Conservation (phyloP, 225 moss, liverwort and hornwort genomes). For the Pseudisothecium myosuroides region DNA sequence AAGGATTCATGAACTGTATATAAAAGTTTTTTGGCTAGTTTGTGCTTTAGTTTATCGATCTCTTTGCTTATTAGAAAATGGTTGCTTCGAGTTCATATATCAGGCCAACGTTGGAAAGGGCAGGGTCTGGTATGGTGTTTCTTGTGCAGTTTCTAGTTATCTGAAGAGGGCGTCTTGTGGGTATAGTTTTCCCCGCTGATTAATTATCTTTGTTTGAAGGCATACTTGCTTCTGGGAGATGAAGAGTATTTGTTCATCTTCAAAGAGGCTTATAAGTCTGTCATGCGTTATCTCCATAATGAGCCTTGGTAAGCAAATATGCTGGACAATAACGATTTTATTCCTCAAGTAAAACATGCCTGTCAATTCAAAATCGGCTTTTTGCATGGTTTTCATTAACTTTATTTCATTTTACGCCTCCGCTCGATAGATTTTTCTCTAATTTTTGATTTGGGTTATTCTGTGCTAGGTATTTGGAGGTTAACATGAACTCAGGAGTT, state of each 20-base stretch:
- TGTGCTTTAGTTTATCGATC: neutral
- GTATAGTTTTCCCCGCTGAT: conserved; percentile 2
- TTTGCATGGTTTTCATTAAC: neutral
- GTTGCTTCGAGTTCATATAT: neutral
- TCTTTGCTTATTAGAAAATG: neutral
- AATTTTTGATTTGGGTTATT: neutral
- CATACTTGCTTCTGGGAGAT: conserved; percentile 85
- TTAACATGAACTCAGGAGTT: conserved; percentile 95
- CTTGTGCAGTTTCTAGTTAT: neutral
- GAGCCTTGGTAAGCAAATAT: conserved; percentile 64
- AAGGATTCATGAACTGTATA: neutral
- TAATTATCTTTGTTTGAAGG: conserved; percentile 31
- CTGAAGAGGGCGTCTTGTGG: neutral
- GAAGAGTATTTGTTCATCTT: conserved; percentile 84
- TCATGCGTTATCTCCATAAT: conserved; percentile 74
- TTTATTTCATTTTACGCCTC: neutral
- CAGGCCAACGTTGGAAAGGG: neutral
- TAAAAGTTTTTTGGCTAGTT: neutral
- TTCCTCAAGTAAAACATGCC: neutral
- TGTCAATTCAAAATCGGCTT: neutral
- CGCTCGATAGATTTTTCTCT: neutral
- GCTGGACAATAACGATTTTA: neutral
- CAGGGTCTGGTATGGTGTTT: neutral
- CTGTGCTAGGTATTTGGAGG: conserved; percentile 76
- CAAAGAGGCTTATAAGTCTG: conserved; percentile 88